Evolutionary conservation across 192 early-diverging fungal genomes (phyloP), one percentile per base, ranked within the genome.

Genomic region (Spinellus fusiger): DNA sequence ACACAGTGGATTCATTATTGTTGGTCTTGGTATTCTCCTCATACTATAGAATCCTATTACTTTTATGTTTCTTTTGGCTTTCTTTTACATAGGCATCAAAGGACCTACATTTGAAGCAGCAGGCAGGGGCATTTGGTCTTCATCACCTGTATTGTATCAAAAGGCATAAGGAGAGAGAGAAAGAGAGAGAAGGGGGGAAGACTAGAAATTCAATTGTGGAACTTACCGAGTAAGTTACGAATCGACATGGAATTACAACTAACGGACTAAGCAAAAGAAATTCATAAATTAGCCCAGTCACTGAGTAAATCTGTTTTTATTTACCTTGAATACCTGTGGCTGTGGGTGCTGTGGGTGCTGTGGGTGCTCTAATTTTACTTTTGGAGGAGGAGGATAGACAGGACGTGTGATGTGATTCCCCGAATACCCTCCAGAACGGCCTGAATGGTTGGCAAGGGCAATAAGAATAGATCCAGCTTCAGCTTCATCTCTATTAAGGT

Each of bases 391-490:
- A 10, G 10, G 13, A 22, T 3, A 9, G 18, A 6, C 31, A 32
- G 46, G 18, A 32, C 32, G 13, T 22, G 5, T 23, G 3, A 34
- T 59, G 25, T 48, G 9, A 32, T 20, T 20, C 25, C 23, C 8
- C 32, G 8, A 16, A 48, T 48, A 49, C 20, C 26, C 29, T 27
- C 25, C 44, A 28, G 46, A 31, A 29, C 49, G 40, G 15, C 31
- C 22, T 46, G 33, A 29, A 44, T 62, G 61, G 4, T 62, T 26
- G 4, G 64, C 29, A 2, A 66, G 56, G 32, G 64, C 47, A 23
- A 66, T 40, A 5, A 66, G 28, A 28, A 66, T 66, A 29, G 64
- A 66, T 0, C 64, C 56, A 29, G 64, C 64, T 23, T 59, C 64
- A 33, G 33, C 56, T 44, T 58, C 50, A 20, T 66, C 56, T 18